Evolutionary conservation across 495 filamentous ascomycete genomes (phyloP).

Genomic region (Annulohypoxylon nitens): DNA sequence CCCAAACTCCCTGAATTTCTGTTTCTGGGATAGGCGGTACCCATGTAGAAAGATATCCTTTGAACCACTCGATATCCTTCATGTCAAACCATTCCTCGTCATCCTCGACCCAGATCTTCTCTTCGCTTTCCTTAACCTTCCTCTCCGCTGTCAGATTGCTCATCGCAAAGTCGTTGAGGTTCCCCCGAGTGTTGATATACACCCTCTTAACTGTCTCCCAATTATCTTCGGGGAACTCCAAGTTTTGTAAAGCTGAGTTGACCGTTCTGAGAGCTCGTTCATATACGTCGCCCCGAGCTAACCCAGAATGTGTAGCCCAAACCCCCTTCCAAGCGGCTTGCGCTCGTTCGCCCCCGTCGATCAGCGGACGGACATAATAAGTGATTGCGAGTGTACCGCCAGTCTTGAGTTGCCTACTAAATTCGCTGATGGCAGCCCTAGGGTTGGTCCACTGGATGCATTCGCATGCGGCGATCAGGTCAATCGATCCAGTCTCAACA

Average conservation of each 20-base stretch:
- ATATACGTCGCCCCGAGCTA: not conserved
- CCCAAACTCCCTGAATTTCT: slow-evolving; percentile 34
- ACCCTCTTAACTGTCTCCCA: slow-evolving; percentile 42
- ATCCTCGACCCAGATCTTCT: slow-evolving; percentile 33
- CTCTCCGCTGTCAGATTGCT: slow-evolving; percentile 18
- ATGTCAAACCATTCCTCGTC: slow-evolving; percentile 40
- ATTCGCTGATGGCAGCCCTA: slow-evolving; percentile 35
- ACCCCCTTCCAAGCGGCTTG: slow-evolving; percentile 21
- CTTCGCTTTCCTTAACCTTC: slow-evolving; percentile 31
- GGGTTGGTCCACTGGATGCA: slow-evolving; percentile 45
- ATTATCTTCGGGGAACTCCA: slow-evolving; percentile 39
- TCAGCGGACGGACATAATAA: slow-evolving; percentile 30
- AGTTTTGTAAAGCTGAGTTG: slow-evolving; percentile 26
- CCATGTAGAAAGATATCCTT: slow-evolving; percentile 46
- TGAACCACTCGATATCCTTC: slow-evolving; percentile 42
- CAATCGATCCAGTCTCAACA: slow-evolving; percentile 35
- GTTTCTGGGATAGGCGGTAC: slow-evolving; percentile 32
- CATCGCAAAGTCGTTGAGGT: slow-evolving; percentile 25
- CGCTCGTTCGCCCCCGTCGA: slow-evolving; percentile 23
- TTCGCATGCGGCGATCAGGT: slow-evolving; percentile 46
- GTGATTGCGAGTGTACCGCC: slow-evolving; percentile 42
- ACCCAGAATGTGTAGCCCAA: slow-evolving; percentile 18
- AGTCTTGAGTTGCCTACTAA: slow-evolving; percentile 34
- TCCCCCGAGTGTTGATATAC: slow-evolving; percentile 41
- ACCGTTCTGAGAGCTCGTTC: not conserved